phyloP scores from a whole-genome alignment of 2,329 filamentous ascomycete genomes.

The Beauveria australis region DNA sequence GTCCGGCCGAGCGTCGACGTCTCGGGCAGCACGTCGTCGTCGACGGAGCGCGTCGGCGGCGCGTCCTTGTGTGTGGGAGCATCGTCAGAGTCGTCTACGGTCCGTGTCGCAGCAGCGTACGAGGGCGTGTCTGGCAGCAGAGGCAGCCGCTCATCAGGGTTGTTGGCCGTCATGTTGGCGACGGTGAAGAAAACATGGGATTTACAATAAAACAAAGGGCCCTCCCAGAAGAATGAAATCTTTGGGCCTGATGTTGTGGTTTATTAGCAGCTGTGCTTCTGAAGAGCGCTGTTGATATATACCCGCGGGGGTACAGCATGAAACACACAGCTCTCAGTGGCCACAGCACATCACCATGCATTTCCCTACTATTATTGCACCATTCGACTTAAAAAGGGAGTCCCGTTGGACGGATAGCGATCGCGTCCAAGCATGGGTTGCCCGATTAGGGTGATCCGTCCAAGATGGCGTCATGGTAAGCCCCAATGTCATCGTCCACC shows the following conservation, averaged over 20 bases:
- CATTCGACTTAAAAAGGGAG: neutral
- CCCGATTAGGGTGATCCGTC: neutral
- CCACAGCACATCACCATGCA: neutral
- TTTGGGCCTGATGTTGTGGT: neutral
- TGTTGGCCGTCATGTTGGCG: neutral
- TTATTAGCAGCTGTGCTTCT: too few species aligned
- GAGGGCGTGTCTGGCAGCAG: neutral
- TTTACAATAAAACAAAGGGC: too few species aligned
- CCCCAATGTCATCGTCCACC: slow-evolving; percentile 7
- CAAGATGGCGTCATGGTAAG: slow-evolving; percentile 7
- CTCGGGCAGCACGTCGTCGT: slow-evolving; percentile 52
- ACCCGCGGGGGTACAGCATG: neutral
- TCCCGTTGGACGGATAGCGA: neutral
- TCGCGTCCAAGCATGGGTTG: neutral
- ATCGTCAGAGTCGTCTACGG: neutral
- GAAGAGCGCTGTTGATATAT: neutral
- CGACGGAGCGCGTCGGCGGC: slow-evolving; percentile 27
- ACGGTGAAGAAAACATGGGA: neutral
- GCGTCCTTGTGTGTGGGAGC: slow-evolving; percentile 3
- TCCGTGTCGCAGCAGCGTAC: neutral
- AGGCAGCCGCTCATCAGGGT: neutral
- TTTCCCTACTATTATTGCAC: neutral
- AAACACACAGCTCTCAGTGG: neutral
- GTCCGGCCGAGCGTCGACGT: slow-evolving; percentile 49
- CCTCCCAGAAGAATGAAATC: neutral